Base-by-base conservation (phyloP, 148 eudicot genomes). In the Pharnaceum exiguum region DNA sequence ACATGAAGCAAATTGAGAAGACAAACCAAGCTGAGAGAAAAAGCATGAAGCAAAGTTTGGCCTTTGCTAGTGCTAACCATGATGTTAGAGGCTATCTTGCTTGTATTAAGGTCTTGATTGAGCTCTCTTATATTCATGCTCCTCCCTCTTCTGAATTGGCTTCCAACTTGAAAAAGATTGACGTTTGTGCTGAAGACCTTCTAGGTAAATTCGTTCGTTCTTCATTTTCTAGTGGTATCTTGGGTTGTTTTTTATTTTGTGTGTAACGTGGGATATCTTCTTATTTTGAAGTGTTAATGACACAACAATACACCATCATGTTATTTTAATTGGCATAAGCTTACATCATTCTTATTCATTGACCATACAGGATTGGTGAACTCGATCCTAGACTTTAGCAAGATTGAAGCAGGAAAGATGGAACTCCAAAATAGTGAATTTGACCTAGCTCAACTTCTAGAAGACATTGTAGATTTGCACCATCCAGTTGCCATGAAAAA, bases 391-490 rank as follows among this genome's bases (percentile, higher is more conserved):
- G 83, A 84, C 51, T 33, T 56, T 24, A 80, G 81, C 30, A 84
- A 81, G 33, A 68, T 73, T 4, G 90, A 84, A 60, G 83, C 90
- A 2, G 90, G 90, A 0, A 84, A 73, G 68, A 76, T 78, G 77
- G 71, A 76, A 16, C 74, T 84, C 36, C 70, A 66, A 23, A 75
- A 78, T 62, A 62, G 55, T 24, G 79, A 74, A 44, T 81, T 84
- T 37, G 69, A 77, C 28, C 7, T 84, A 53, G 66, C 72, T 21
- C 65, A 76, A 47, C 48, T 78, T 9, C 61, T 84, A 12, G 87
- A 81, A 70, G 84, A 79, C 38, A 78, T 69, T 9, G 80, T 65
- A 17, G 87, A 84, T 60, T 55, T 78, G 13, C 77, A 44, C 42
- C 62, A 84, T 52, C 69, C 81, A 1, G 70, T 76, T 38, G 87